phyloP scores from a whole-genome alignment of 2,329 filamentous ascomycete genomes.

The Neofusicoccum parvum region DNA sequence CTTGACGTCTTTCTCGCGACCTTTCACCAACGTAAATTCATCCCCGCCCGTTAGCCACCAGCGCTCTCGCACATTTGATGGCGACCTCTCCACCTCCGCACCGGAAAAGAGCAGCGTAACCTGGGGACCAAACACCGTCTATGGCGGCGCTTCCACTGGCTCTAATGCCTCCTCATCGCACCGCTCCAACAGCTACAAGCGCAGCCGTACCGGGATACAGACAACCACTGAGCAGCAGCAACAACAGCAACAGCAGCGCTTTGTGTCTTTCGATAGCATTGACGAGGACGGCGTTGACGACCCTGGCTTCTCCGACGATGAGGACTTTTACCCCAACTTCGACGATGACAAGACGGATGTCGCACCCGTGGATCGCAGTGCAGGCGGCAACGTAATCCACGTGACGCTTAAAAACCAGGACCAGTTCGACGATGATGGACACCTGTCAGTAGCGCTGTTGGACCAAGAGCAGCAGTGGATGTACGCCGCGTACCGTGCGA shows the following conservation, averaged over 20 bases:
- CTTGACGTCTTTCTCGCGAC: slow-evolving; percentile 42
- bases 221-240: background rate
- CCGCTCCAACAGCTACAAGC: slow-evolving; percentile 11
- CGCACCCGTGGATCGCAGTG: background rate
- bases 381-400: slow-evolving; percentile 7
- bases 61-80: slow-evolving; percentile 26
- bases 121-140: slow-evolving; percentile 49
- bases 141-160: slow-evolving; percentile 22
- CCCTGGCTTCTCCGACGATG: background rate
- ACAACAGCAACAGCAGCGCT: background rate
- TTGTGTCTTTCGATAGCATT: slow-evolving; percentile 2
- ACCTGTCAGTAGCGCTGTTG: slow-evolving; percentile 51
- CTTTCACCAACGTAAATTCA: slow-evolving; percentile 40
- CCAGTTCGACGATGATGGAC: slow-evolving; percentile 57
- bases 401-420: slow-evolving; percentile 56
- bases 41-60: slow-evolving; percentile 41
- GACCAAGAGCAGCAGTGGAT: slow-evolving; percentile 51
- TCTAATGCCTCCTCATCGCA: slow-evolving; percentile 1
- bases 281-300: background rate
- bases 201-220: background rate
- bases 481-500: slow-evolving; percentile 56
- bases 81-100: slow-evolving; percentile 45
- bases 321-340: background rate
- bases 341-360: slow-evolving; percentile 4
- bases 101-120: slow-evolving; percentile 45